phyloP scores from a whole-genome alignment of 352 stramenopile genomes.

The Sclerospora graminicola region DNA sequence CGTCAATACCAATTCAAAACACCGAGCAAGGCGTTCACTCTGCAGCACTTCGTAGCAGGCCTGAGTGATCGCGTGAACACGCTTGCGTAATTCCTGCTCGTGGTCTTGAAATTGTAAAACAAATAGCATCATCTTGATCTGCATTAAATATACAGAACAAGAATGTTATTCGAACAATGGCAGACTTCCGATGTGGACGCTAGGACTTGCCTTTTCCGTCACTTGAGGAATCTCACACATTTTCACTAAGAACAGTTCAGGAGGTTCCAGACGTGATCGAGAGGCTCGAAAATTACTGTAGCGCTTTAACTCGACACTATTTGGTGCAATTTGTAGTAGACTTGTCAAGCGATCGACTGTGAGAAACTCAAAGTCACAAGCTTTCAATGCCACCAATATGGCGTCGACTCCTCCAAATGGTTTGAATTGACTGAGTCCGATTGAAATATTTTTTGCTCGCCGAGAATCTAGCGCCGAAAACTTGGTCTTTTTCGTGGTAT shows the following conservation, averaged over 20 bases:
- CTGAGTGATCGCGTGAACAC: slow-evolving; percentile 39
- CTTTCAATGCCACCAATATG: slow-evolving; percentile 35
- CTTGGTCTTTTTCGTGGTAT: slow-evolving; percentile 21
- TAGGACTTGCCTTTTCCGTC: slow-evolving; percentile 46
- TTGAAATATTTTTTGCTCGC: slow-evolving; percentile 74
- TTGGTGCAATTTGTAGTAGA: slow-evolving; percentile 61
- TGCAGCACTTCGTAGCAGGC: slow-evolving; percentile 55
- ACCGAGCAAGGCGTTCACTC: slow-evolving; percentile 60
- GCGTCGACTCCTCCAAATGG: slow-evolving; percentile 27
- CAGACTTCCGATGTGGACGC: too few species aligned
- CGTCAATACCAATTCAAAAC: slow-evolving; percentile 62
- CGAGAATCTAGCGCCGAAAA: slow-evolving; percentile 62
- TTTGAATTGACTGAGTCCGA: slow-evolving; percentile 74
- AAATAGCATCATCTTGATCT: slow-evolving; percentile 70
- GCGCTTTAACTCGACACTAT: slow-evolving; percentile 48
- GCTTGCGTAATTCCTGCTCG: slow-evolving; percentile 31
- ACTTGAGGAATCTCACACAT: slow-evolving; percentile 63
- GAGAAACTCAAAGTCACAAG: slow-evolving; percentile 53
- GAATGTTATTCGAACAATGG: background rate
- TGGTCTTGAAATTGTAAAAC: slow-evolving; percentile 53
- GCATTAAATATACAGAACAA: background rate
- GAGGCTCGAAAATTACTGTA: slow-evolving; percentile 60
- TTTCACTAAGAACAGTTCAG: slow-evolving; percentile 60
- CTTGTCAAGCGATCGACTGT: slow-evolving; percentile 45
- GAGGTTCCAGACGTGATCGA: slow-evolving; percentile 31